Conservation (phyloP, 495 filamentous ascomycete genomes). For the Hypoxylon rickii region DNA sequence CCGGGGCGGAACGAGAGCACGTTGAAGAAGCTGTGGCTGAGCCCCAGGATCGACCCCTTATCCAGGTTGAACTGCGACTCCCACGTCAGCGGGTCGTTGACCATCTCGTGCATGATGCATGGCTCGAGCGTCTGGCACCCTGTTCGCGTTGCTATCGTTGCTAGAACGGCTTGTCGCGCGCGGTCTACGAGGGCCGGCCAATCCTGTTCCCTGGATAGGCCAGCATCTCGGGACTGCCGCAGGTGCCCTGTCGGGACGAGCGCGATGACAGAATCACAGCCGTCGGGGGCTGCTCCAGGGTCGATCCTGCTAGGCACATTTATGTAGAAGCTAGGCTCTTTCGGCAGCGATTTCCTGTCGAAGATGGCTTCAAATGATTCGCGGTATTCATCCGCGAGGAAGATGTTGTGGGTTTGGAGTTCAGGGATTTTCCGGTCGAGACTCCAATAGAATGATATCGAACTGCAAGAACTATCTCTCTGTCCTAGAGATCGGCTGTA, state of each 20-base stretch:
- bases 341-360: conserved; percentile 63
- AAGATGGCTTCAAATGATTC: conserved; percentile 75
- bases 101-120: conserved; percentile 58
- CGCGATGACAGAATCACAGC: conserved; percentile 64
- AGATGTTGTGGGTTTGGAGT: conserved; percentile 72
- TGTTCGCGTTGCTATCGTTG: conserved; percentile 60
- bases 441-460: conserved; percentile 76
- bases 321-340: conserved; percentile 72
- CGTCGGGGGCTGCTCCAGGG: conserved; percentile 64
- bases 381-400: conserved; percentile 69
- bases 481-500: conserved; percentile 54
- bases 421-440: conserved; percentile 59
- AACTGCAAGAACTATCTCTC: conserved; percentile 63
- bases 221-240: conserved; percentile 28
- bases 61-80: conserved; percentile 68
- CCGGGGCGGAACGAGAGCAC: conserved; percentile 67
- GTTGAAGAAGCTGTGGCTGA: conserved; percentile 72
- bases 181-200: conserved; percentile 57
- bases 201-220: conserved; percentile 53
- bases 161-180: conserved; percentile 57
- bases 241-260: conserved; percentile 72
- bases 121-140: conserved; percentile 48
- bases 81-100: conserved; percentile 68
- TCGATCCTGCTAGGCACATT: conserved; percentile 72
- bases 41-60: conserved; percentile 69